phyloP scores from a whole-genome alignment of 2,329 filamentous ascomycete species.

The Aschersonia sp. region DNA sequence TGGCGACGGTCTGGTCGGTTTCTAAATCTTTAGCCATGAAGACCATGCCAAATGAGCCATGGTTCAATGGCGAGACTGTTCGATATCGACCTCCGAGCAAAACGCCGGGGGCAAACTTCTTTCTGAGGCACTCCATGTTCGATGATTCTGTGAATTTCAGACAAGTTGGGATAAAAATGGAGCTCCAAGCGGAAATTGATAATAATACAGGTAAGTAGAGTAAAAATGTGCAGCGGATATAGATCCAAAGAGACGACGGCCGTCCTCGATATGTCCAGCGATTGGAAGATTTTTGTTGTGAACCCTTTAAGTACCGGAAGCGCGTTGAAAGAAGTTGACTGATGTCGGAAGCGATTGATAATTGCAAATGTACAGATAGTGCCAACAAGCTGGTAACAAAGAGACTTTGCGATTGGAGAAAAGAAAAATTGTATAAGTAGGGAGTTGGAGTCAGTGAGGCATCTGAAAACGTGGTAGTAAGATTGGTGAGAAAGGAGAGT shows the following conservation, averaged over 20 bases:
- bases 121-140: conserved; percentile 69
- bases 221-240: no score
- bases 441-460: background rate
- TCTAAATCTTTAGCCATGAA: conserved; percentile 74
- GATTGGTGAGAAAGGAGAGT: conserved; percentile 11
- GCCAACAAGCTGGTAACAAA: conserved; percentile 6
- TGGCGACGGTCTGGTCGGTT: conserved; percentile 70
- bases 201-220: no score
- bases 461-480: conserved; percentile 6
- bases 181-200: background rate
- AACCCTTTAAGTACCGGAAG: no score
- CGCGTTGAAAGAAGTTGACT: background rate
- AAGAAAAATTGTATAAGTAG: conserved; percentile 6
- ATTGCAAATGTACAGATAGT: conserved; percentile 20
- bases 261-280: no score
- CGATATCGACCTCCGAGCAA: conserved; percentile 80
- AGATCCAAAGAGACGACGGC: no score
- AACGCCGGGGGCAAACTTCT: conserved; percentile 65
- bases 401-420: background rate
- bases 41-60: conserved; percentile 98
- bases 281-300: no score
- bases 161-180: background rate
- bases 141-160: background rate
- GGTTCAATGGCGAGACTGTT: conserved; percentile 87
- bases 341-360: background rate